These are phyloP conservation scores for Saraca asoca DNA, from an alignment of 331 rosid species.

Conservation along the genomic window DNA sequence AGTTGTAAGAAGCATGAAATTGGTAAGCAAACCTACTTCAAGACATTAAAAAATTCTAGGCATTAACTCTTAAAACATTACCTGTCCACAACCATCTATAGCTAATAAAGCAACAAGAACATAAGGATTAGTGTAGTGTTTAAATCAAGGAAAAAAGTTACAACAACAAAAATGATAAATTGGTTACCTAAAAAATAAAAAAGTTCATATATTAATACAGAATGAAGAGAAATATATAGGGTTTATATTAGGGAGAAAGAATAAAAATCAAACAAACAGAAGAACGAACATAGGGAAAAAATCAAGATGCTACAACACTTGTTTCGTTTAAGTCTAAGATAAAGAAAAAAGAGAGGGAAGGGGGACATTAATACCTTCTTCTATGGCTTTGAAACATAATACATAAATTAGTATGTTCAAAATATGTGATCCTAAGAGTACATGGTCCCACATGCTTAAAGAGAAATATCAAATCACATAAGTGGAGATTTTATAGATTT, in stretches of 20 bases:
- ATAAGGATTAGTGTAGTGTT: constrained; percentile 98
- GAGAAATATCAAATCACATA: too few species aligned
- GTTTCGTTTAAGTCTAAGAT: background rate
- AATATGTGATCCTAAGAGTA: constrained; percentile 91
- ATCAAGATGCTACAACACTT: background rate
- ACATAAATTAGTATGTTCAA: constrained; percentile 93
- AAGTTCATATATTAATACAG: too few species aligned
- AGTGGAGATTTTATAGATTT: too few species aligned
- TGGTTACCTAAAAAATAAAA: too few species aligned
- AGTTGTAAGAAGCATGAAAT: constrained; percentile 53
- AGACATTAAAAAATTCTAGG: too few species aligned
- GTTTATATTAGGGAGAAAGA: too few species aligned
- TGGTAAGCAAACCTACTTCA: background rate
- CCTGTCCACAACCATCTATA: constrained; percentile 97
- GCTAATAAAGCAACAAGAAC: constrained; percentile 99
- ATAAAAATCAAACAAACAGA: constrained; percentile 22
- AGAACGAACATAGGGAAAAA: constrained; percentile 5
- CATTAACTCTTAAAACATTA: constrained; percentile 36
- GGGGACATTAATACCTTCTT: constrained; percentile 72
- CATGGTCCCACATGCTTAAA: too few species aligned
- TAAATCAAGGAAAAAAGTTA: constrained; percentile 48
- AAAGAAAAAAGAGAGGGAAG: constrained; percentile 11
- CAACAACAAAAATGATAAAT: constrained; percentile 21
- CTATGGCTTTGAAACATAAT: constrained; percentile 97
- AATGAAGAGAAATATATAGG: too few species aligned